Percentiles rank a stretch among this genome's conserved stretches.
phyloP scores from a whole-genome alignment of 2,329 filamentous ascomycete genomes.

The Cytospora schulzeri region DNA sequence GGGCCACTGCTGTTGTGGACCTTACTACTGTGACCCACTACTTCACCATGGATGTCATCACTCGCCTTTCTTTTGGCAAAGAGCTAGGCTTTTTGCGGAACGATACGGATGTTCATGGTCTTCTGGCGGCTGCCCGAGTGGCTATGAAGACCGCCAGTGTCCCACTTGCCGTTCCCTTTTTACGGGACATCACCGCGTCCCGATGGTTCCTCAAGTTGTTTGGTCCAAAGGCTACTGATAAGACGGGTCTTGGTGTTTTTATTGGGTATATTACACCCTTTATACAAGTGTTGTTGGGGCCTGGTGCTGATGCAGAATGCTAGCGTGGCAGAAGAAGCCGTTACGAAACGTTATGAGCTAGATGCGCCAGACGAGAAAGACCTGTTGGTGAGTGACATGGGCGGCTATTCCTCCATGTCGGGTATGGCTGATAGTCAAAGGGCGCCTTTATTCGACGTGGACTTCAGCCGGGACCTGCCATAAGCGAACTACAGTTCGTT shows the following conservation, averaged over 20 bases:
- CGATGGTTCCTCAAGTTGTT: slow-evolving; percentile 39
- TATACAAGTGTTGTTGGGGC: not conserved
- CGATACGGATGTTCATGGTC: slow-evolving; percentile 48
- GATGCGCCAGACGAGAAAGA: slow-evolving; percentile 46
- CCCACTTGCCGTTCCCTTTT: slow-evolving; percentile 43
- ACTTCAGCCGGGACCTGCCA: slow-evolving; percentile 43
- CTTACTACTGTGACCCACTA: slow-evolving; percentile 47
- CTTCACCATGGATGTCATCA: slow-evolving; percentile 55
- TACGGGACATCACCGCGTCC: slow-evolving; percentile 30
- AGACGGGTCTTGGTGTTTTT: slow-evolving; percentile 33
- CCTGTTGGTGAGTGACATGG: slow-evolving; percentile 42
- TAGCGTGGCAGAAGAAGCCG: slow-evolving; percentile 43
- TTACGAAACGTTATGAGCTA: slow-evolving; percentile 45
- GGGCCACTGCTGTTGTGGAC: slow-evolving; percentile 39
- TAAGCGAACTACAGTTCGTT: slow-evolving; percentile 39
- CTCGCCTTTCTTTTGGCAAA: slow-evolving; percentile 48
- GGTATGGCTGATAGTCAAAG: not conserved
- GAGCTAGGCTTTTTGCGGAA: slow-evolving; percentile 46
- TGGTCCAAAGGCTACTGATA: slow-evolving; percentile 35
- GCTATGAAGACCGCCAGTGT: slow-evolving; percentile 43
- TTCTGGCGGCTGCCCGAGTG: slow-evolving; percentile 42
- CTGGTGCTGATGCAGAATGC: not conserved
- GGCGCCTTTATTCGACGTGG: slow-evolving; percentile 5
- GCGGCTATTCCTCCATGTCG: not conserved
- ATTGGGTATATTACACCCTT: slow-evolving; percentile 27